Base-by-base conservation (phyloP, 2,329 filamentous ascomycete species). In the Diaporthe destruens region DNA sequence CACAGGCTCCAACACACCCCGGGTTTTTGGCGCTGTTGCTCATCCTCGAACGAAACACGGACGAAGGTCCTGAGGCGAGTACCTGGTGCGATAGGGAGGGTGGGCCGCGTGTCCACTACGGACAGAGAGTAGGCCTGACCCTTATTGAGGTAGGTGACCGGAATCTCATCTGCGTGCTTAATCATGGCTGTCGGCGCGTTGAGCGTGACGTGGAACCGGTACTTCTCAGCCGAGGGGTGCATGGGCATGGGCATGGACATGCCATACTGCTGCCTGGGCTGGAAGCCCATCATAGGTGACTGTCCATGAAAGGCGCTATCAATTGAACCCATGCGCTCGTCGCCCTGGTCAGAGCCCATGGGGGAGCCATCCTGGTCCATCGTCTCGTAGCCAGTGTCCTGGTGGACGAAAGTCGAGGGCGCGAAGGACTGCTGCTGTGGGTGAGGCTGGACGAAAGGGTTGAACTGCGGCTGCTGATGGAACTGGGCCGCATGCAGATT, bases 161-260 rank as follows among this genome's bases (percentile, higher is more conserved):
- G 96, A 32, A 98, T 97, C 81, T 98, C 96, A 74, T 97, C 93
- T 1, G 91, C 84, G 74, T 95, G 91, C 81, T 93, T 97, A 79
- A 97, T 92, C 96, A 98, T 99, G 9, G 96, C 96, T 0, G 96
- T 99, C 3, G 96, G 95, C 1, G 96, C 96, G 80, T 97, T 97
- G 57, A 99, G 84, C 0, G 94, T 96, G 66, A 94, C 92, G 80
- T 96, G 93, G 80, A 94, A 98, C 53, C 96, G 94, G 80, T 98
- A 98, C 79, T 92, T 93, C 78, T 93, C 91, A 12, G 87, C 88
- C 0, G 86, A 86, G 1, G 86, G 77, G 7, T 89, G 88, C 44
- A 90, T 80, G 1, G 82, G 80, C 42, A 86, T 81, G 23, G 82
- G 77, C 78, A 87, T 84, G 16, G 83, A 78, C 78, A 87, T 81